Evolutionary conservation across 371 early-diverging fungal genomes (phyloP), one percentile per base, ranked within the genome.

Genomic region (Mucor mucedo): DNA sequence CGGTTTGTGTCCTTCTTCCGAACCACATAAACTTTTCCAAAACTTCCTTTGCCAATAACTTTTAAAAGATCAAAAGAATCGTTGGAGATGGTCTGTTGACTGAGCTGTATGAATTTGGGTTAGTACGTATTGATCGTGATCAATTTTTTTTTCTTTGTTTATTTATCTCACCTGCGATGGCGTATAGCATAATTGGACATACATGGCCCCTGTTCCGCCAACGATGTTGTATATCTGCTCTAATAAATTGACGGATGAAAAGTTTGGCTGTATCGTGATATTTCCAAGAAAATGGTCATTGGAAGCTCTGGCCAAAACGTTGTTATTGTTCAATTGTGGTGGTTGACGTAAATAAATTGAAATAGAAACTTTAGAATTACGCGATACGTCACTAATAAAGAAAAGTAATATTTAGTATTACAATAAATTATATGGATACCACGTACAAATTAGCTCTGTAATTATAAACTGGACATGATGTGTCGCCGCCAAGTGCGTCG

Each of bases 11-110:
- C 95, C 64, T 90, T 90, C 77, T 98, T 95, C 48, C 95, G 91
- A 28, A 96, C 96, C 73, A 96, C 96, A 87, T 96, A 93, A 11
- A 98, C 95, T 86, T 98, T 98, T 65, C 98, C 98, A 85, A 98
- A 98, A 67, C 89, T 88, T 21, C 98, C 99, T 75, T 93, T 93
- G 42, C 99, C 99, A 66, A 99, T 91, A 33, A 97, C 96, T 73
- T 92, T 93, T 41, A 98, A 86, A 60, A 98, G 78, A 66, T 96
- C 95, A 80, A 98, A 98, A 53, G 96, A 93, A 58, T 96, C 92
- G 50, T 96, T 91, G 6, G 90, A 80, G 63, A 96, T 80, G 28
- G 89, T 79, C 83, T 13, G 53, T 53, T 60, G 77, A 72, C 83
- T 86, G 62, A 11, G 14, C 44, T 42, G 44, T 5, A n/a, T 10